These are phyloP conservation scores for Coemansia guatemalensis DNA, from an alignment of 192 early-diverging fungal species.

Conservation along the genomic window DNA sequence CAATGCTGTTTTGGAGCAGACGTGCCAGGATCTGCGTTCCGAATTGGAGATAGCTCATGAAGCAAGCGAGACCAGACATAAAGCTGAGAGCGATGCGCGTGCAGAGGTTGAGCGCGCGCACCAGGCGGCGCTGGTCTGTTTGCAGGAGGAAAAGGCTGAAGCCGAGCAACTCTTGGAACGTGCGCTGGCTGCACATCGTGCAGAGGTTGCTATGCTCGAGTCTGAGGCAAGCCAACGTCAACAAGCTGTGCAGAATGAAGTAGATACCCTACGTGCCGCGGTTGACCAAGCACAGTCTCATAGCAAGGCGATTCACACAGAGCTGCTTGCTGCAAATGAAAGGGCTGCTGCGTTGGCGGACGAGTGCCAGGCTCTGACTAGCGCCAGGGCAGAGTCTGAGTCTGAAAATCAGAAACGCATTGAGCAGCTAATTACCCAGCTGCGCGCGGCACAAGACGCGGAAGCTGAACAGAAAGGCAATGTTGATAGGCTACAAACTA, in stretches of 20 bases:
- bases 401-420: background rate
- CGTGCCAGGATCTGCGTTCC: slow-evolving; percentile 8
- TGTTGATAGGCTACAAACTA: background rate
- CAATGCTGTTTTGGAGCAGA: slow-evolving; percentile 1
- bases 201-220: slow-evolving; percentile 10
- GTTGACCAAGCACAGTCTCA: background rate
- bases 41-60: slow-evolving; percentile 4
- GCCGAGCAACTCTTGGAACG: background rate
- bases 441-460: background rate
- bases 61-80: background rate
- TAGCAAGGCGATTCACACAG: background rate
- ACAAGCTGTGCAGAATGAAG: slow-evolving; percentile 3
- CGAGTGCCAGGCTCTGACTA: slow-evolving; percentile 6
- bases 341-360: background rate
- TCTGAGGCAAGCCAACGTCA: background rate
- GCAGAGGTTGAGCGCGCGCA: slow-evolving; percentile 14
- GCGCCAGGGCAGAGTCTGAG: slow-evolving; percentile 1
- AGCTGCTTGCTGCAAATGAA: background rate
- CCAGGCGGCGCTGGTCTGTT: background rate
- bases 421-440: slow-evolving; percentile 4
- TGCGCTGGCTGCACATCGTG: background rate
- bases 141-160: slow-evolving; percentile 2
- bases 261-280: background rate
- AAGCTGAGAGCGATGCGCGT: background rate
- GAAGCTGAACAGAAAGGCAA: background rate